Evolutionary conservation across 2,329 filamentous ascomycete genomes (phyloP).

Genomic region (Didymella keratinophila): DNA sequence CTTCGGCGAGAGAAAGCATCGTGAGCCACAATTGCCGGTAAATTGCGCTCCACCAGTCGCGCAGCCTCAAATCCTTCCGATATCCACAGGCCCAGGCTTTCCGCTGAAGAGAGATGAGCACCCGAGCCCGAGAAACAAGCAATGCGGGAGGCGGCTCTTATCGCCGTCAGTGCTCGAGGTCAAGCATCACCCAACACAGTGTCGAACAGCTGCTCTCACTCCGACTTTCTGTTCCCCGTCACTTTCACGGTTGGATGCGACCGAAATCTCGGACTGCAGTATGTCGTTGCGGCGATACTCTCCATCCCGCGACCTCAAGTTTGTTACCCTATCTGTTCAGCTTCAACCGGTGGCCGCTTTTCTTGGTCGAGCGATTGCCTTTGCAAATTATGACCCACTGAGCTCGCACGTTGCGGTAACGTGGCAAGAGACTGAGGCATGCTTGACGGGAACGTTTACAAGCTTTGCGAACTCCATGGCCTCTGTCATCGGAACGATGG

Average conservation of each 20-base stretch:
- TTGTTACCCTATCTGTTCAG: neutral
- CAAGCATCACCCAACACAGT: neutral
- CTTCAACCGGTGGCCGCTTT: neutral
- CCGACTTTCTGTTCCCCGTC: neutral
- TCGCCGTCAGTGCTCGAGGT: neutral
- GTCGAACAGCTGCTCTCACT: neutral
- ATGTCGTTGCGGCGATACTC: neutral
- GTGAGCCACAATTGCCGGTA: constrained; percentile 5
- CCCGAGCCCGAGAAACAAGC: constrained; percentile 4
- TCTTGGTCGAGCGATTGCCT: neutral
- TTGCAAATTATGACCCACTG: neutral
- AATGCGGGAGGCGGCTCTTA: constrained; percentile 4
- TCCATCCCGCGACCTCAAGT: neutral
- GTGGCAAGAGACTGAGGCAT: neutral
- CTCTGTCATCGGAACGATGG: neutral
- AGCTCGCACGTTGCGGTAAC: neutral
- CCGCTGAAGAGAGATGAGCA: constrained; percentile 4
- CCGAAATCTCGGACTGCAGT: neutral
- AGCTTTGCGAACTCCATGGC: neutral
- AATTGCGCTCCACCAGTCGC: constrained; percentile 12
- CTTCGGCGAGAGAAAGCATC: neutral
- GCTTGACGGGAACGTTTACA: neutral
- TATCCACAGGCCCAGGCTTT: neutral
- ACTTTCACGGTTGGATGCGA: neutral
- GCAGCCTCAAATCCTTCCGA: constrained; percentile 5